Conservation (phyloP, 73 alveolate genomes). For the Tetrahymena thermophila region DNA sequence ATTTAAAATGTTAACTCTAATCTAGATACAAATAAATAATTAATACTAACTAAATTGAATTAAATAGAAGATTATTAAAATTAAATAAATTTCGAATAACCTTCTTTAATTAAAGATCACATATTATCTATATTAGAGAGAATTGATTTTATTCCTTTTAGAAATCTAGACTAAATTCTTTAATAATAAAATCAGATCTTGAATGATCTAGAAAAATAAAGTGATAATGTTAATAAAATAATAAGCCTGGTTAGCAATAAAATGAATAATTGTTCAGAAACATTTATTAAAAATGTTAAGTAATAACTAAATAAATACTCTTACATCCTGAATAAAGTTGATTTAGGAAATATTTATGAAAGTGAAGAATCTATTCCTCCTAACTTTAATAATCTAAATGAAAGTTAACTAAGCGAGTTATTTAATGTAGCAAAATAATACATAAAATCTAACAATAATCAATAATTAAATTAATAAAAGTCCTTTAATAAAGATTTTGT, state of each 20-base stretch:
- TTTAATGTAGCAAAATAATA: background rate
- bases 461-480: no score
- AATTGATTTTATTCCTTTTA: background rate
- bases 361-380: background rate
- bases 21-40: background rate
- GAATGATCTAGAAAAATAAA: background rate
- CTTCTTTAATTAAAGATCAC: background rate
- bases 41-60: background rate
- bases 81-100: background rate
- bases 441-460: no score
- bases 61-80: background rate
- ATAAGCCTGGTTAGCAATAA: background rate
- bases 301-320: background rate
- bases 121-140: background rate
- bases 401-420: background rate
- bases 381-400: background rate
- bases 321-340: background rate
- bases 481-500: background rate
- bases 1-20: background rate
- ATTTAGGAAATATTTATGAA: background rate
- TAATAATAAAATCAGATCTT: background rate
- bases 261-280: background rate
- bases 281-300: background rate
- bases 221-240: background rate
- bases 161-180: background rate